phyloP scores from a whole-genome alignment of 805 yeast species.

The Ogataea trehalophila region DNA sequence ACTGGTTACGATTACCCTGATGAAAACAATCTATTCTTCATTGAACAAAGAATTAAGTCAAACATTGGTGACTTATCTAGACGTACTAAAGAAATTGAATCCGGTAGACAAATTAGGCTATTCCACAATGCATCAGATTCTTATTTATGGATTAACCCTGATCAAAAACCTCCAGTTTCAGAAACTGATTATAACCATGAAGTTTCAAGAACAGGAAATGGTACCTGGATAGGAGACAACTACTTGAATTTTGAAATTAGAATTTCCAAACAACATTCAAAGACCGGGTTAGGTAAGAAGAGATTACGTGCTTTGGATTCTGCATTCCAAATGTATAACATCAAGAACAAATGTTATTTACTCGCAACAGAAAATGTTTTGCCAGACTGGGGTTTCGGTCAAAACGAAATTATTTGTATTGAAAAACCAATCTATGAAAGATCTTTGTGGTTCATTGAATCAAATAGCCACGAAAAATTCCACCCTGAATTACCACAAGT shows the following conservation, averaged over 20 bases:
- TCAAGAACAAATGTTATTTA: conserved; percentile 62
- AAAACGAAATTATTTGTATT: conserved; percentile 86
- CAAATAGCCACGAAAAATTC: conserved; percentile 50
- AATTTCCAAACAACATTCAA: conserved; percentile 37
- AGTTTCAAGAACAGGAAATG: conserved; percentile 68
- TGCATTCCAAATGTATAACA: conserved; percentile 65
- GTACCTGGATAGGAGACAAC: conserved; percentile 57
- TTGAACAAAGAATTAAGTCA: conserved; percentile 44
- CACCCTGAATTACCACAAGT: conserved; percentile 30
- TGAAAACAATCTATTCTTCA: conserved; percentile 65
- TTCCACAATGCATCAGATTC: conserved; percentile 66
- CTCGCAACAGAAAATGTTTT: conserved; percentile 68
- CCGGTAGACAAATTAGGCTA: conserved; percentile 58
- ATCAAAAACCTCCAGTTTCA: conserved; percentile 76
- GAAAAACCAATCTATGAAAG: conserved; percentile 64
- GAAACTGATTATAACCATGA: conserved; percentile 89
- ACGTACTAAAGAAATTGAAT: conserved; percentile 28
- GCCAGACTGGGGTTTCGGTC: conserved; percentile 79
- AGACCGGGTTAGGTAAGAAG: conserved; percentile 30
- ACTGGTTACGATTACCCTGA: conserved; percentile 61
- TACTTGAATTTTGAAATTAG: conserved; percentile 68
- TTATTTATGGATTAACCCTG: conserved; percentile 59
- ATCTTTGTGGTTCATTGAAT: conserved; percentile 73
- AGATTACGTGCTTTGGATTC: conserved; percentile 54
- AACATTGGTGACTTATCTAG: conserved; percentile 34